These are phyloP conservation scores for Oropetium thomaeum DNA, from an alignment of 176 grass and related monocot species.

Conservation along the genomic window DNA sequence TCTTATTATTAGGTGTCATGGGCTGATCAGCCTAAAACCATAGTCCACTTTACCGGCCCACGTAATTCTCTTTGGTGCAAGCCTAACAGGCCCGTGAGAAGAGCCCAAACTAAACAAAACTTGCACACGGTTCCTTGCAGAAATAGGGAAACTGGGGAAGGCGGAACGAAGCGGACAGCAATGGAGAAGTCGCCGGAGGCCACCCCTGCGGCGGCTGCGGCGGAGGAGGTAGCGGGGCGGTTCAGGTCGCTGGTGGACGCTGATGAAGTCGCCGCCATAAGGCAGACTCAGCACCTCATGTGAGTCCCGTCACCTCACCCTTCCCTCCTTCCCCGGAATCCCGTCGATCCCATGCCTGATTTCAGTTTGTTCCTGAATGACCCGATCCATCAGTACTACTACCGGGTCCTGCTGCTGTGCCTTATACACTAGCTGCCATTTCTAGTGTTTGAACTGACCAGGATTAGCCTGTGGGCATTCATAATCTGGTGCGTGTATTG, in stretches of 20 bases:
- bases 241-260: constrained; percentile 60
- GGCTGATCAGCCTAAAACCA: too few relatives aligned
- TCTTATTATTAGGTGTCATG: too few relatives aligned
- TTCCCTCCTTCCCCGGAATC: background rate
- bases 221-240: constrained; percentile 53
- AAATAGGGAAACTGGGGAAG: too few relatives aligned
- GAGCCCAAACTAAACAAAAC: background rate
- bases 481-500: background rate
- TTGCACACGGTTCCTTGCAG: background rate
- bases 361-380: background rate
- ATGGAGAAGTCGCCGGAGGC: constrained; percentile 42
- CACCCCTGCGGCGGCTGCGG: constrained; percentile 46
- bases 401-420: background rate
- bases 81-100: background rate
- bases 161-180: background rate
- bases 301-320: background rate
- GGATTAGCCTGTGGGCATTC: background rate
- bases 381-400: background rate
- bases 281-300: constrained; percentile 75
- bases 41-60: too few relatives aligned
- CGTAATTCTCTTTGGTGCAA: background rate
- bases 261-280: constrained; percentile 51
- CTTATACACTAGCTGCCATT: background rate
- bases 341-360: background rate
- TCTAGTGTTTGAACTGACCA: background rate